Evolutionary conservation across 441 rosid genomes (phyloP), one percentile per base, ranked within the genome.

Genomic region (Isatis lusitanica): DNA sequence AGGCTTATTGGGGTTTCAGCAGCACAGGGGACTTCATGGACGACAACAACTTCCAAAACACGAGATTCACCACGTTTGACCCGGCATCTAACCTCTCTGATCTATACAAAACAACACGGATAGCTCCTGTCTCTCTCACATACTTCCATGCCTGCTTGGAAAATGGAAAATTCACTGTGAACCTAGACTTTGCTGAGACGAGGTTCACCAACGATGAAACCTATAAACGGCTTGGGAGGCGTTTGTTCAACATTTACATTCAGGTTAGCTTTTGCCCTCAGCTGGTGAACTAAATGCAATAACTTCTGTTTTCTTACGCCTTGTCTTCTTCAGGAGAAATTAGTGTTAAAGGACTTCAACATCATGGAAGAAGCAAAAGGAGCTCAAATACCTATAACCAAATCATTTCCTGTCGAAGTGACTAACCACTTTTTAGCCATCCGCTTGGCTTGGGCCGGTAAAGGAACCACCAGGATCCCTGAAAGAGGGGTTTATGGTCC

Each of bases 1-100:
- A 73, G 35, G 38, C 42, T 73, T 60, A 84, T 50, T 92, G 94
- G 97, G 97, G 97, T 51, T 84, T 92, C 53, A 87, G 94, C 70
- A 92, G 96, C 78, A 85, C 90, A 12, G 96, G 97, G 16, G 96
- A 90, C 84, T 92, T 64, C 83, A 81, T 82, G 88, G 96, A 92
- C 61, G 96, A 92, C 36, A 30, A 80, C 66, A 89, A 90, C 78
- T 82, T 13, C 80, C 93, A 87, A 73, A 90, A 92, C 73, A 81
- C 82, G 53, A 86, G 90, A 60, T 88, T 78, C 74, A 76, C 74
- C 26, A 21, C 38, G 42, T 68, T 48, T 43, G 39, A 53, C 7
- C 16, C 78, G 10, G 51, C 84, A 38, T 24, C 83, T 73, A 72
- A 76, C 73, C 63, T 80, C 2, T 43, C 80, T 59, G 85, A 76